Percentiles rank a stretch among this genome's conserved stretches.
phyloP scores from a whole-genome alignment of 140 eudicot genomes.

The Ambrosia hybrid region DNA sequence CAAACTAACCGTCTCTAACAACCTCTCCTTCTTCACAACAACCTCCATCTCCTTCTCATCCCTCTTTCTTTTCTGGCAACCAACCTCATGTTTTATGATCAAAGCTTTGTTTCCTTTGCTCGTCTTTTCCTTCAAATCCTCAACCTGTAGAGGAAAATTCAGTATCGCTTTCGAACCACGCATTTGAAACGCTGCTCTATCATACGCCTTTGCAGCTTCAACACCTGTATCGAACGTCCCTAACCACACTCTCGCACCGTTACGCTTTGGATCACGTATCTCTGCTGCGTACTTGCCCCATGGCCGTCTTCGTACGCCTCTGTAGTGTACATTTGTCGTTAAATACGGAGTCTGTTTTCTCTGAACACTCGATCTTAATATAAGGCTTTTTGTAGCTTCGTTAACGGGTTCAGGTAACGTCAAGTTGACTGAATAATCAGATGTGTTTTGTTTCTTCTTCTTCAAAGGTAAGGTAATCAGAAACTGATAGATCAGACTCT shows the following conservation, averaged over 20 bases:
- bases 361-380: not conserved
- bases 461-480: constrained; percentile 2
- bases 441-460: not conserved
- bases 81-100: not conserved
- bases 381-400: not conserved
- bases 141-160: constrained; percentile 54
- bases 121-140: no score
- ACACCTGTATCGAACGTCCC: constrained; percentile 68
- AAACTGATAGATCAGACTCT: constrained; percentile 23
- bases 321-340: constrained; percentile 44
- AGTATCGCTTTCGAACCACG: constrained; percentile 73
- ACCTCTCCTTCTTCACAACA: constrained; percentile 28
- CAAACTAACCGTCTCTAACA: constrained; percentile 18
- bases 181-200: constrained; percentile 58
- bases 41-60: constrained; percentile 27
- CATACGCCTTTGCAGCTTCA: constrained; percentile 80
- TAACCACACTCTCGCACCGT: constrained; percentile 65
- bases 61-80: constrained; percentile 31
- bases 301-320: constrained; percentile 78
- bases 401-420: constrained; percentile 12
- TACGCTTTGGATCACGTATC: constrained; percentile 70
- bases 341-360: not conserved
- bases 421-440: constrained; percentile 4
- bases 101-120: not conserved
- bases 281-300: constrained; percentile 83